phyloP scores from a whole-genome alignment of 1,284 basidiomycete genomes.

The Irpex lacteus region DNA sequence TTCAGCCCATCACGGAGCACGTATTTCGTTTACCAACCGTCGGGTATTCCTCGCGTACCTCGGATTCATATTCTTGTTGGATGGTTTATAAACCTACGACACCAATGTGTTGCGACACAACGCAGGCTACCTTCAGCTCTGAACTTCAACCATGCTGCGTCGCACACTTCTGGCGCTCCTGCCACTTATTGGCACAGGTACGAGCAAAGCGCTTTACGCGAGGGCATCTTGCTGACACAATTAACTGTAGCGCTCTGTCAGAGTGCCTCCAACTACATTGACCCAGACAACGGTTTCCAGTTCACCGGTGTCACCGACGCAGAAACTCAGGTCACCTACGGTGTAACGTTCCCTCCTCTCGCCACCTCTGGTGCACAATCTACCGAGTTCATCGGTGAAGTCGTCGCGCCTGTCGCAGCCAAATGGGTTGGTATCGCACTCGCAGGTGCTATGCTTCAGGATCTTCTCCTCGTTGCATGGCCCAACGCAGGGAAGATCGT shows the following conservation, averaged over 20 bases:
- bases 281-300: slow-evolving; percentile 52
- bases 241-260: slow-evolving; percentile 38
- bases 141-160: slow-evolving; percentile 17
- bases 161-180: slow-evolving; percentile 24
- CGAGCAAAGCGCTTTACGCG: slow-evolving; percentile 6
- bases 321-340: slow-evolving; percentile 47
- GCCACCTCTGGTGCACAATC: slow-evolving; percentile 34
- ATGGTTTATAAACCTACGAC: slow-evolving; percentile 4
- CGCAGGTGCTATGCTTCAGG: slow-evolving; percentile 52
- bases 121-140: not conserved
- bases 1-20: slow-evolving; percentile 9
- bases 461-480: slow-evolving; percentile 58
- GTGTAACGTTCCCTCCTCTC: slow-evolving; percentile 50
- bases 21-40: slow-evolving; percentile 9
- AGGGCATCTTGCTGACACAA: not conserved
- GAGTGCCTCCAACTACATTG: slow-evolving; percentile 38
- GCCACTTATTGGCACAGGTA: slow-evolving; percentile 27
- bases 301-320: slow-evolving; percentile 52
- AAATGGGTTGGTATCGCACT: slow-evolving; percentile 55
- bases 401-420: slow-evolving; percentile 50
- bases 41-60: slow-evolving; percentile 14
- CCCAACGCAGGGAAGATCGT: slow-evolving; percentile 51
- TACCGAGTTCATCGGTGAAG: slow-evolving; percentile 60
- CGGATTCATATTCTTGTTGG: not conserved
- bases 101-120: slow-evolving; percentile 11